phyloP scores from a whole-genome alignment of 805 yeast genomes.

The Clavispora carvajalis region DNA sequence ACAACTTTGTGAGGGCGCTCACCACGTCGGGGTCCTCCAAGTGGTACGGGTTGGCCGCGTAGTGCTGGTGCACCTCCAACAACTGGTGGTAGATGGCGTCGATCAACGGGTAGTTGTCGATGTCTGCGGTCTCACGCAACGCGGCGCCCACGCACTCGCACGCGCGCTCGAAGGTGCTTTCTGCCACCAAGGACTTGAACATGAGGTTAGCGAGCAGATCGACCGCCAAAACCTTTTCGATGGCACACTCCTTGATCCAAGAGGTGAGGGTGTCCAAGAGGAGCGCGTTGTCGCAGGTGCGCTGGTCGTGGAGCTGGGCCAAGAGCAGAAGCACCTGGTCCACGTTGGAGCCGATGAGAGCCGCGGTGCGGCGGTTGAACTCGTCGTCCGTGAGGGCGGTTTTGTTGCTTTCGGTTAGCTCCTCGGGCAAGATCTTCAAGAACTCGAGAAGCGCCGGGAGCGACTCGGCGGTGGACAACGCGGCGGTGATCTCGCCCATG shows the following conservation, averaged over 20 bases:
- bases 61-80: conserved; percentile 50
- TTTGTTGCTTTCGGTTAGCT: conserved; percentile 68
- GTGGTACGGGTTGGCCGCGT: conserved; percentile 22
- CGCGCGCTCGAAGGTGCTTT: conserved; percentile 75
- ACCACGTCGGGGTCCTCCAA: conserved; percentile 60
- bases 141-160: conserved; percentile 83
- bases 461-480: conserved; percentile 36
- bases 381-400: conserved; percentile 81
- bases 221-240: conserved; percentile 59
- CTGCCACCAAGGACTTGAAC: conserved; percentile 54
- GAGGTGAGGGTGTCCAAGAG: conserved; percentile 75
- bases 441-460: conserved; percentile 63
- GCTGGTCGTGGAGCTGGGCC: conserved; percentile 37
- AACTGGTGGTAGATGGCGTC: conserved; percentile 66
- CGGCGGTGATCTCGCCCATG: conserved; percentile 56
- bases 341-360: conserved; percentile 62
- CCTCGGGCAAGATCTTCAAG: conserved; percentile 86
- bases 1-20: conserved; percentile 67
- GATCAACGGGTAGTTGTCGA: conserved; percentile 57
- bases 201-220: conserved; percentile 64
- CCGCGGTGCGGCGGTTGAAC: conserved; percentile 56
- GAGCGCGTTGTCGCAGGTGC: conserved; percentile 24
- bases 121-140: conserved; percentile 75
- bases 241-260: conserved; percentile 86
- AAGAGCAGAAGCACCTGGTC: conserved; percentile 62